These are phyloP conservation scores for Berberis thunbergii DNA, from an alignment of 164 flowering plant species.

Conservation along the genomic window DNA sequence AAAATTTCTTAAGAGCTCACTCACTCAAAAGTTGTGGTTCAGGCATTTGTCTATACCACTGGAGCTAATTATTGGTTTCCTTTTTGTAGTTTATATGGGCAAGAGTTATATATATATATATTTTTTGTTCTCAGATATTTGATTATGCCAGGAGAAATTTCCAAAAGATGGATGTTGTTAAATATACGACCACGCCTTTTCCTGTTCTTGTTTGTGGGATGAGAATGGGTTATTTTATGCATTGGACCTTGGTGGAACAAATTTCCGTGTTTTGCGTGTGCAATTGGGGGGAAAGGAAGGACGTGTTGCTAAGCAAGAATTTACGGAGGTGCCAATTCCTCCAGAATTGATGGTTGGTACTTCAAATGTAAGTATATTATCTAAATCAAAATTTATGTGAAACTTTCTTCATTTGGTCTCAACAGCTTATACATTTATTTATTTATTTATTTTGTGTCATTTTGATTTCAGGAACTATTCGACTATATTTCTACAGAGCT, in stretches of 20 bases:
- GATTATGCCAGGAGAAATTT: no score
- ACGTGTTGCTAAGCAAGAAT: constrained; percentile 60
- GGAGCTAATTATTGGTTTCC: no score
- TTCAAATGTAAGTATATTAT: constrained; percentile 50
- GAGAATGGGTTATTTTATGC: constrained; percentile 88
- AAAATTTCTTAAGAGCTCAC: no score
- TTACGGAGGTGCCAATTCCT: constrained; percentile 86
- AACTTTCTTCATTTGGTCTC: neutral
- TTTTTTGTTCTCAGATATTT: no score
- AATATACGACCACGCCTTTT: neutral
- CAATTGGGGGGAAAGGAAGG: constrained; percentile 68
- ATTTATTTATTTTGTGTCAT: constrained; percentile 3
- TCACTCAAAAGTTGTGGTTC: no score
- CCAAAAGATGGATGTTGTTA: no score
- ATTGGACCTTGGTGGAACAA: constrained; percentile 95
- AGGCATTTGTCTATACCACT: no score
- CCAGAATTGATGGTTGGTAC: constrained; percentile 75
- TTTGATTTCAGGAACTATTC: constrained; percentile 64
- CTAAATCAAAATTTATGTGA: neutral
- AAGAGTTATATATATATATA: no score
- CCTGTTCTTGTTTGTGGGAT: constrained; percentile 32
- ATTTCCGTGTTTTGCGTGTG: constrained; percentile 88
- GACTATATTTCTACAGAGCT: constrained; percentile 72
- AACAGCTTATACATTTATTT: neutral
- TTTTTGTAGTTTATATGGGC: no score